Percentiles rank a stretch among this genome's conserved stretches.
Conservation (phyloP, 768 basidiomycete genomes). For the Hemileccinum rubropunctum region DNA sequence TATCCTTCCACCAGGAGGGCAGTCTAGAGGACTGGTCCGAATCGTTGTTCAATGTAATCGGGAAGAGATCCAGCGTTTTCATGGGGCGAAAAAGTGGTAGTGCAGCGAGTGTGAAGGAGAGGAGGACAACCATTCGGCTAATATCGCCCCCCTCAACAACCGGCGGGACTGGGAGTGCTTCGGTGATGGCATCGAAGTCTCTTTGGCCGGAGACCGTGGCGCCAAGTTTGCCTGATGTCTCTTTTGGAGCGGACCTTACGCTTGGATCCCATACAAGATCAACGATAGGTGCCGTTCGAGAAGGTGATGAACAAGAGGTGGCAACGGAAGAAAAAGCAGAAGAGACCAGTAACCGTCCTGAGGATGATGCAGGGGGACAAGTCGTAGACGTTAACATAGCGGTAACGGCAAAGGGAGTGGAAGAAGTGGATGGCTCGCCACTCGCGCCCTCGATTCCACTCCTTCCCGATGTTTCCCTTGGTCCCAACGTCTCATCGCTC, state of each 20-base stretch:
- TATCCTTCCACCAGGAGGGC: slow-evolving; percentile 50
- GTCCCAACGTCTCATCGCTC: slow-evolving; percentile 8
- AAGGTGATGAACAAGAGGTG: slow-evolving; percentile 11
- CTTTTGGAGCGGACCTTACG: slow-evolving; percentile 21
- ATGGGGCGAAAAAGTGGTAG: not conserved
- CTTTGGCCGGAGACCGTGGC: slow-evolving; percentile 2
- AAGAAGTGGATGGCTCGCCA: not conserved
- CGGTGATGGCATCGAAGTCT: slow-evolving; percentile 4
- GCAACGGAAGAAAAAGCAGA: not conserved
- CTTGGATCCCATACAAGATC: slow-evolving; percentile 12
- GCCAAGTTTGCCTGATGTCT: slow-evolving; percentile 13
- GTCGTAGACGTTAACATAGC: not conserved
- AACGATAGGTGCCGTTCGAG: slow-evolving; percentile 6
- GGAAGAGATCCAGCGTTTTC: slow-evolving; percentile 14
- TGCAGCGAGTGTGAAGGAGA: slow-evolving; percentile 8
- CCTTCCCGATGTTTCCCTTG: slow-evolving; percentile 13
- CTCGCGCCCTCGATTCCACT: slow-evolving; percentile 3
- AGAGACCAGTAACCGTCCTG: not conserved
- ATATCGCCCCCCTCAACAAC: slow-evolving; percentile 2
- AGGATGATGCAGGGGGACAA: slow-evolving; percentile 1
- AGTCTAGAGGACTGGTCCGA: slow-evolving; percentile 56
- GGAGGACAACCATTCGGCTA: slow-evolving; percentile 18
- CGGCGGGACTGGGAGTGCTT: not conserved
- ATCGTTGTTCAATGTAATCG: slow-evolving; percentile 52
- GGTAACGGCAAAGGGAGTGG: not conserved